Evolutionary conservation across 768 basidiomycete genomes (phyloP), one percentile per base, ranked within the genome.

Genomic region (Flagelloscypha sp.): DNA sequence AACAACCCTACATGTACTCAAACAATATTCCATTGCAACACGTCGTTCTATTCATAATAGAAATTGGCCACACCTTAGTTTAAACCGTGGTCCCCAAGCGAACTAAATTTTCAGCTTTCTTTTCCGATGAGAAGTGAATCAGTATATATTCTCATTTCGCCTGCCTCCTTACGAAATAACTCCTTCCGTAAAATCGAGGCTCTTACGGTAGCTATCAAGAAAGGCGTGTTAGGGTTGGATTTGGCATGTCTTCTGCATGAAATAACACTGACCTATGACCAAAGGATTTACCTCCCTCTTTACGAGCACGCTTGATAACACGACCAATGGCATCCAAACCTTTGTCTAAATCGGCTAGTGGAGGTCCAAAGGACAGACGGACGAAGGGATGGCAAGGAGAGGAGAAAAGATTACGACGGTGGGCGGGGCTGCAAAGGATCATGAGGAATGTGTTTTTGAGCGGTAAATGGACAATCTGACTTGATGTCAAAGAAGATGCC

Each of bases 341-440:
- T 62, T 68, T 79, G 45, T 92, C 82, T 27, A 92, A 71, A 48
- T 80, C 80, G 39, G 76, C 73, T 30, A 92, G 47, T 15, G 85
- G 83, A 5, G 87, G 87, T 1, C 87, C 86, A 51, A 90, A 90
- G 19, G 83, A 86, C 24, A 95, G 59, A 16, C 93, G 77, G 17
- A 95, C 79, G 46, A 85, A 95, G 53, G 84, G 80, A 58, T 88
- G 84, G 61, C 88, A 93, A 7, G 90, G 85, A 11, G 86, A 89
- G 48, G 79, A 76, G 65, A 94, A 87, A 35, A 95, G 61, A 56
- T 94, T 88, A 42, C 92, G 74, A 47, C 89, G 79, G 47, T 92
- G 83, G 11, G 82, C 39, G 16, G 84, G 84, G 57, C n/a, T 68
- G 50, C n/a, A n/a, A n/a, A n/a, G n/a, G n/a, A n/a, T n/a, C n/a